These are phyloP conservation scores for Mycena metata DNA, from an alignment of 768 basidiomycete species.

Conservation along the genomic window DNA sequence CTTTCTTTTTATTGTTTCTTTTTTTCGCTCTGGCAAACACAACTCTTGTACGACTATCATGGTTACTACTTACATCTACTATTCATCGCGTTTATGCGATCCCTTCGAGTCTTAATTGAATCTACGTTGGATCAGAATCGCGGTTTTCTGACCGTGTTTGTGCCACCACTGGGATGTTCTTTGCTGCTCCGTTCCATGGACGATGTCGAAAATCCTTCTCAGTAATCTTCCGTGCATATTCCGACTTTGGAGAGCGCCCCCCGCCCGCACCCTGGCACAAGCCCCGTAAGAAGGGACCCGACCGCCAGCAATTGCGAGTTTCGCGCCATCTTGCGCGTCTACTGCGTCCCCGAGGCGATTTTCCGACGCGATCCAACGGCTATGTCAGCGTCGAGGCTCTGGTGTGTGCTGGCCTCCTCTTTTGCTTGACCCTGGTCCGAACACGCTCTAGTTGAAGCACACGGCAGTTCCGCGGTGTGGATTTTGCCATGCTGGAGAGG, in stretches of 20 bases:
- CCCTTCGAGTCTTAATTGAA: not conserved
- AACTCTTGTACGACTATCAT: slow-evolving; percentile 36
- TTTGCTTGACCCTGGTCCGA: not conserved
- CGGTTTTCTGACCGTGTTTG: slow-evolving; percentile 10
- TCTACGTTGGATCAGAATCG: not conserved
- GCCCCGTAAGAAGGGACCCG: not conserved
- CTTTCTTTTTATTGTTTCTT: slow-evolving; percentile 9
- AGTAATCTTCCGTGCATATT: slow-evolving; percentile 18
- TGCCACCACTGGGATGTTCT: slow-evolving; percentile 7
- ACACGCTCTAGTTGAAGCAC: slow-evolving; percentile 63
- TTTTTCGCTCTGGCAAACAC: slow-evolving; percentile 28
- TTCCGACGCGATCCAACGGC: slow-evolving; percentile 30
- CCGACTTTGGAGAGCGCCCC: not conserved
- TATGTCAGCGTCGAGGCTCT: slow-evolving; percentile 33
- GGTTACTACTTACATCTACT: slow-evolving; percentile 7
- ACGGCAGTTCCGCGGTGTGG: slow-evolving; percentile 66
- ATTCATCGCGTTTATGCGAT: not conserved
- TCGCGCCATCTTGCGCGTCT: slow-evolving; percentile 30
- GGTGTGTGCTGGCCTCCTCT: slow-evolving; percentile 13
- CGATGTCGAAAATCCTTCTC: slow-evolving; percentile 24
- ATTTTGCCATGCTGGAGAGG: slow-evolving; percentile 58
- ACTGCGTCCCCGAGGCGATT: slow-evolving; percentile 19
- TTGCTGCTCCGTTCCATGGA: slow-evolving; percentile 13
- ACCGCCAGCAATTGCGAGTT: slow-evolving; percentile 14
- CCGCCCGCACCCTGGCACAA: not conserved